Base-by-base conservation (phyloP, 2,329 filamentous ascomycete genomes). In the Penicillium sp. region DNA sequence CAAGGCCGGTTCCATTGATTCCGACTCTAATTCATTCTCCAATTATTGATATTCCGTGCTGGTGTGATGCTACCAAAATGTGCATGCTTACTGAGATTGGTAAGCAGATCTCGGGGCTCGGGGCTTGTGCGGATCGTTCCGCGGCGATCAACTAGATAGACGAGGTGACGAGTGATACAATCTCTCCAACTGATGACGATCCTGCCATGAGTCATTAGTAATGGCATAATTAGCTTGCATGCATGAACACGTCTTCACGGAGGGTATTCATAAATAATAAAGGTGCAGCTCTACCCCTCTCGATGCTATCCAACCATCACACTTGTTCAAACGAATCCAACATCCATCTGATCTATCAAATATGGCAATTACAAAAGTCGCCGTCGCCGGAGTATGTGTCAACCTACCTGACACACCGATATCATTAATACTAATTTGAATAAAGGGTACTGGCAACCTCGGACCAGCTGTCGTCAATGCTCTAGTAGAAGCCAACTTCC, bases 381-480 rank as follows among this genome's bases (percentile, higher is more conserved):
- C 59, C 13, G 24, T 61, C 29, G 57, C 57, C 10, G 59, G 59
- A 39, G 57, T 61, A 56, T 21, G 54, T 55, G 2, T 31, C 2
- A 1, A 41, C 14, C 21, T 5, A 16, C 5, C 5, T 33, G 7
- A 14, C 2, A 16, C 13, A 16, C 16, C 13, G 5, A 16, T 5
- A 14, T 33, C 31, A 33, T 13, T 3, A 13, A 31, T 16, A 33
- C 31, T 33, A 14, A 33, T 16, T 16, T 33, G 14, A 33, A 6
- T 37, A 26, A 33, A 62, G 60, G 60, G 41, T 4, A 58, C 57
- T 21, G 57, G 58, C 27, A 58, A 60, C 19, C 54, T 62, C 19
- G 59, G 60, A 8, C 58, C 58, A n/a, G 39, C 58, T 7, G 55
- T 62, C 13, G 24, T 62, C 44, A 60, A 52, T n/a, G 50, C 52